A percentile compares a stretch with the other conserved stretches of the same genome.
These are phyloP conservation scores for Talaromyces sp. DNA, from an alignment of 2,329 filamentous ascomycete genomes.

Conservation along the genomic window DNA sequence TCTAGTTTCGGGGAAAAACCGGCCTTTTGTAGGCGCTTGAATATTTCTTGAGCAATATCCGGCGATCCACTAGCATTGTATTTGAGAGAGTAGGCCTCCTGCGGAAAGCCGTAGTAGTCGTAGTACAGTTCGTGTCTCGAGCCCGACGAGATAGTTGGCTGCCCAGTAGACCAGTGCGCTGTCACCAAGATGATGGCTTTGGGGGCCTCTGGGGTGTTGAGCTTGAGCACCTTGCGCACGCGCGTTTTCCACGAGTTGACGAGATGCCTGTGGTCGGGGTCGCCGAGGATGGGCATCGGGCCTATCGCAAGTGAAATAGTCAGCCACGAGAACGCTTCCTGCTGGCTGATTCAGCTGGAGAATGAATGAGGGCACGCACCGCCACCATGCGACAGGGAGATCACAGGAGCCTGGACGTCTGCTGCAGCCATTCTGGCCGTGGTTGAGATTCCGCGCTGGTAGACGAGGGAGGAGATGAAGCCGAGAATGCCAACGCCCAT, in stretches of 20 bases:
- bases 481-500: slow-evolving; percentile 3
- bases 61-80: slow-evolving; percentile 11
- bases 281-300: slow-evolving; percentile 11
- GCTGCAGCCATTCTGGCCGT: slow-evolving; percentile 3
- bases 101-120: slow-evolving; percentile 12
- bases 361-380: slow-evolving; percentile 1
- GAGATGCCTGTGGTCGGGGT: slow-evolving; percentile 7
- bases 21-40: slow-evolving; percentile 5
- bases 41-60: slow-evolving; percentile 8
- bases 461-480: slow-evolving; percentile 3
- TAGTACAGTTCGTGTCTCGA: slow-evolving; percentile 11
- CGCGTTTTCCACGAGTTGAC: slow-evolving; percentile 12
- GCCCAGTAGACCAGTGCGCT: slow-evolving; percentile 12
- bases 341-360: neutral
- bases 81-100: slow-evolving; percentile 12
- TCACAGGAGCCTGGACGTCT: slow-evolving; percentile 2
- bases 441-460: slow-evolving; percentile 1
- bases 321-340: neutral
- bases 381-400: slow-evolving; percentile 9
- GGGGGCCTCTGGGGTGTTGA: slow-evolving; percentile 5
- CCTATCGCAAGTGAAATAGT: neutral
- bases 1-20: slow-evolving; percentile 9
- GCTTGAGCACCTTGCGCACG: slow-evolving; percentile 6
- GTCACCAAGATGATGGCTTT: slow-evolving; percentile 13
- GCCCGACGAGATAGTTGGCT: slow-evolving; percentile 9